Percentiles rank a stretch among this genome's conserved stretches.
phyloP scores from a whole-genome alignment of 1,284 basidiomycete species.

The Malassezia japonica region DNA sequence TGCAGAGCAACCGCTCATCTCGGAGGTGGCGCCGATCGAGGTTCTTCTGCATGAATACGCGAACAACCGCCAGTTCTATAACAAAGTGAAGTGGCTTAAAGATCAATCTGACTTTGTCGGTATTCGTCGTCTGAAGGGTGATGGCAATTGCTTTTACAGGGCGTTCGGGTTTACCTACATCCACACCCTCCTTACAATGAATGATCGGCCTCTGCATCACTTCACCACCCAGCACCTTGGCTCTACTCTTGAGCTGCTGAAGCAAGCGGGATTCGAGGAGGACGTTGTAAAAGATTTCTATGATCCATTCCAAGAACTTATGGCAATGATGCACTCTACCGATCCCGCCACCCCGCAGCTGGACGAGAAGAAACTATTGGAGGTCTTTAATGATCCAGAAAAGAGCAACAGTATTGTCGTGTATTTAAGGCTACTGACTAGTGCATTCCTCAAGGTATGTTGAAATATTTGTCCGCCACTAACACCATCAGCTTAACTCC shows the following conservation, averaged over 20 bases:
- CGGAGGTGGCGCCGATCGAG: slow-evolving; percentile 25
- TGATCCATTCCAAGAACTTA: slow-evolving; percentile 26
- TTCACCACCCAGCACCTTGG: slow-evolving; percentile 29
- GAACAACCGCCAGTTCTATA: slow-evolving; percentile 21
- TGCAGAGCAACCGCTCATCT: slow-evolving; percentile 23
- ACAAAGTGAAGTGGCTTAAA: slow-evolving; percentile 32
- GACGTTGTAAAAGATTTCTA: slow-evolving; percentile 28
- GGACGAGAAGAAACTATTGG: slow-evolving; percentile 22
- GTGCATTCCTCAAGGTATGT: slow-evolving; percentile 30
- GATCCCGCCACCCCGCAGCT: slow-evolving; percentile 24
- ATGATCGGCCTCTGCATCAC: slow-evolving; percentile 27
- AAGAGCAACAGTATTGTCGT: slow-evolving; percentile 39
- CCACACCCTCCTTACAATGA: slow-evolving; percentile 25
- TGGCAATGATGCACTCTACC: slow-evolving; percentile 24
- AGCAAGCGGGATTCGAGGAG: slow-evolving; percentile 31
- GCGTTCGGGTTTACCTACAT: slow-evolving; percentile 37
- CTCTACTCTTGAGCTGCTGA: slow-evolving; percentile 25
- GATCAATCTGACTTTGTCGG: slow-evolving; percentile 25
- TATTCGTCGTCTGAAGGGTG: slow-evolving; percentile 28
- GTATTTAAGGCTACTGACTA: slow-evolving; percentile 30
- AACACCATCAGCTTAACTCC: slow-evolving; percentile 17
- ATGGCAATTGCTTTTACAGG: slow-evolving; percentile 45
- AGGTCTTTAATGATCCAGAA: slow-evolving; percentile 37
- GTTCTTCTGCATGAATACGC: slow-evolving; percentile 26
- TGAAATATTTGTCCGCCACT: neutral